Percentiles rank a stretch among this genome's conserved stretches.
These are phyloP conservation scores for Mycena rebaudengoi DNA, from an alignment of 768 basidiomycete species.

Conservation along the genomic window DNA sequence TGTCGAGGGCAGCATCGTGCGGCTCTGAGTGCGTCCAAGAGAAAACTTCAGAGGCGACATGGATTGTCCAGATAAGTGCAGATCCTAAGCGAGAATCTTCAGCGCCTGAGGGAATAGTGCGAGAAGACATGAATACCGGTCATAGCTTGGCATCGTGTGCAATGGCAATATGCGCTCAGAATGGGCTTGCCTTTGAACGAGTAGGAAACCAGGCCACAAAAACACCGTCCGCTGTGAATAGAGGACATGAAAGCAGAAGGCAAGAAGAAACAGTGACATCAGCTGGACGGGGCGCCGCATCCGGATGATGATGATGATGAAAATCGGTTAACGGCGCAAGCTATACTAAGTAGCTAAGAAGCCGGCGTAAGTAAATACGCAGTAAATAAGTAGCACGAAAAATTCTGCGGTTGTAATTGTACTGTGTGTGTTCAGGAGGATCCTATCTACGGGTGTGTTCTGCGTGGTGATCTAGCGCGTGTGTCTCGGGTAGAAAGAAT, in stretches of 20 bases:
- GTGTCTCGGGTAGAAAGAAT: too few species aligned
- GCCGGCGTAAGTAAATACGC: too few species aligned
- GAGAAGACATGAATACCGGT: slow-evolving; percentile 48
- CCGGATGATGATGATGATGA: too few species aligned
- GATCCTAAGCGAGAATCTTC: slow-evolving; percentile 48
- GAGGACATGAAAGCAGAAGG: neutral
- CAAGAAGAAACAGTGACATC: neutral
- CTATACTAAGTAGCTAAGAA: too few species aligned
- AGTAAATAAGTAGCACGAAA: too few species aligned
- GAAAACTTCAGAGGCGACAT: slow-evolving; percentile 60
- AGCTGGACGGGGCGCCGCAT: slow-evolving; percentile 10
- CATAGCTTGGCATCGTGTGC: slow-evolving; percentile 71
- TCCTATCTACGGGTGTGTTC: too few species aligned
- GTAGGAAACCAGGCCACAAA: slow-evolving; percentile 63
- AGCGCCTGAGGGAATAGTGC: neutral
- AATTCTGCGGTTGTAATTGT: too few species aligned
- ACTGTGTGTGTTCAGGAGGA: too few species aligned
- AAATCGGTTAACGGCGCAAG: too few species aligned
- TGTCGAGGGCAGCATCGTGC: slow-evolving; percentile 47
- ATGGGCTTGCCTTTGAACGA: slow-evolving; percentile 55
- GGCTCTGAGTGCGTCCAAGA: slow-evolving; percentile 58
- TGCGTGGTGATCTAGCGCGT: too few species aligned
- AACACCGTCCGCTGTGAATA: slow-evolving; percentile 61
- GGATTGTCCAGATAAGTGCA: slow-evolving; percentile 70
- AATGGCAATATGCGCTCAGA: slow-evolving; percentile 73